phyloP scores from a whole-genome alignment of 768 basidiomycete genomes.

The Pleurotus giganteus region DNA sequence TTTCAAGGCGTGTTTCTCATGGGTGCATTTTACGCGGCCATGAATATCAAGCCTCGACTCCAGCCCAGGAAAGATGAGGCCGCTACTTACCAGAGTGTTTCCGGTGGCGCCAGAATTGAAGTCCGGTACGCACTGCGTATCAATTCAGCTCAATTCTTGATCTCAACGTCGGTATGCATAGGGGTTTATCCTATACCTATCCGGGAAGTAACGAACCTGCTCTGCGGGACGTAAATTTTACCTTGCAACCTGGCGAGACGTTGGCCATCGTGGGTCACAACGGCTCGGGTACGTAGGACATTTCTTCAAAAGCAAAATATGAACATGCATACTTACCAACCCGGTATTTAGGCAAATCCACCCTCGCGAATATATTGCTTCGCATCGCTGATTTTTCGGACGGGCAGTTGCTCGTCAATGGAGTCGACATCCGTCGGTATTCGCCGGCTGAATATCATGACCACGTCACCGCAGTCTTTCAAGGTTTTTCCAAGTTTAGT shows the following conservation, averaged over 20 bases:
- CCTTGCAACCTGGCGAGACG: slow-evolving; percentile 70
- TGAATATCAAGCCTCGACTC: slow-evolving; percentile 64
- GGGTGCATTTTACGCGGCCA: slow-evolving; percentile 81
- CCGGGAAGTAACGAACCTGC: slow-evolving; percentile 70
- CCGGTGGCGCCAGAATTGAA: slow-evolving; percentile 67
- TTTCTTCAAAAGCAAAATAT: neutral
- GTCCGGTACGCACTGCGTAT: slow-evolving; percentile 52
- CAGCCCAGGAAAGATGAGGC: slow-evolving; percentile 57
- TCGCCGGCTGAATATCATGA: slow-evolving; percentile 70
- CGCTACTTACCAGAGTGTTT: slow-evolving; percentile 43
- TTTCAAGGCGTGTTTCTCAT: slow-evolving; percentile 86
- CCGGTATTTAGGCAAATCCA: slow-evolving; percentile 69
- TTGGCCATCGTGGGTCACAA: slow-evolving; percentile 87
- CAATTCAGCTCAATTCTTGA: slow-evolving; percentile 11
- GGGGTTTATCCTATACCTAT: slow-evolving; percentile 73
- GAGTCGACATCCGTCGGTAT: slow-evolving; percentile 60
- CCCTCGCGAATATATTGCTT: slow-evolving; percentile 77
- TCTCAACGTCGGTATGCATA: slow-evolving; percentile 31
- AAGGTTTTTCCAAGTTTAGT: slow-evolving; percentile 81
- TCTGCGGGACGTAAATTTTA: slow-evolving; percentile 67
- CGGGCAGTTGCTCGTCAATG: slow-evolving; percentile 71
- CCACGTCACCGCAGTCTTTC: slow-evolving; percentile 79
- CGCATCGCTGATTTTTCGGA: slow-evolving; percentile 75
- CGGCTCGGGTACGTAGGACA: slow-evolving; percentile 59
- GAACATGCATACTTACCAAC: slow-evolving; percentile 11